Conservation (phyloP, 768 basidiomycete species). For the Rubroboletus satanas region DNA sequence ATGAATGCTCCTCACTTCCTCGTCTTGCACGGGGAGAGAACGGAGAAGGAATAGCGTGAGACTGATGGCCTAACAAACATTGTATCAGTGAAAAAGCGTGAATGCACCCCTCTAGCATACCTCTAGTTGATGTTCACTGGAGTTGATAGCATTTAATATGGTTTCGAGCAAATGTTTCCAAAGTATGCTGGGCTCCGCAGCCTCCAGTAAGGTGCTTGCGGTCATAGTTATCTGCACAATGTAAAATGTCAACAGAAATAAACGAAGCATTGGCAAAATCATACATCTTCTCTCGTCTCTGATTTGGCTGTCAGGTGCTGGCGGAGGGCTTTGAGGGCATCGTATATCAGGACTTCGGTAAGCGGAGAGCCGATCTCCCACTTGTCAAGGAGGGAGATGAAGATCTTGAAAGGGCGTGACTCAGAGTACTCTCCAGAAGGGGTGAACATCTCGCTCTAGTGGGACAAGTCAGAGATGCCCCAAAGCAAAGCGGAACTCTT, state of each 20-base stretch:
- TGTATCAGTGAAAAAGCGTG: constrained; percentile 1
- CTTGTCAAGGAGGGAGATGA: constrained; percentile 91
- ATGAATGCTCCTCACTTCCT: constrained; percentile 79
- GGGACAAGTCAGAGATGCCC: constrained; percentile 11
- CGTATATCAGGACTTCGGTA: constrained; percentile 74
- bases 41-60: constrained; percentile 71
- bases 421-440: constrained; percentile 71
- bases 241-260: neutral
- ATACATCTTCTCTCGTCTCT: constrained; percentile 60
- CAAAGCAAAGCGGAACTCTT: constrained; percentile 6
- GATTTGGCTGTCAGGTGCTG: constrained; percentile 47
- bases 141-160: constrained; percentile 53
- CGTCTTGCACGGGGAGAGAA: constrained; percentile 76
- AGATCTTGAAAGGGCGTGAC: constrained; percentile 91
- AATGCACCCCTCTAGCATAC: constrained; percentile 32
- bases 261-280: constrained; percentile 14
- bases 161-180: constrained; percentile 74
- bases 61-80: constrained; percentile 49
- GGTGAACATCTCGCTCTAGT: constrained; percentile 70
- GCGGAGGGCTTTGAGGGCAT: constrained; percentile 73
- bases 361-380: constrained; percentile 90
- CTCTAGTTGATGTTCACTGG: constrained; percentile 43
- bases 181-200: constrained; percentile 82
- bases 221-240: constrained; percentile 65
- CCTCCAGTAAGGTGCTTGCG: constrained; percentile 85